Evolutionary conservation across 73 alveolate species (phyloP).

Genomic region (Uronychia binucleata): DNA sequence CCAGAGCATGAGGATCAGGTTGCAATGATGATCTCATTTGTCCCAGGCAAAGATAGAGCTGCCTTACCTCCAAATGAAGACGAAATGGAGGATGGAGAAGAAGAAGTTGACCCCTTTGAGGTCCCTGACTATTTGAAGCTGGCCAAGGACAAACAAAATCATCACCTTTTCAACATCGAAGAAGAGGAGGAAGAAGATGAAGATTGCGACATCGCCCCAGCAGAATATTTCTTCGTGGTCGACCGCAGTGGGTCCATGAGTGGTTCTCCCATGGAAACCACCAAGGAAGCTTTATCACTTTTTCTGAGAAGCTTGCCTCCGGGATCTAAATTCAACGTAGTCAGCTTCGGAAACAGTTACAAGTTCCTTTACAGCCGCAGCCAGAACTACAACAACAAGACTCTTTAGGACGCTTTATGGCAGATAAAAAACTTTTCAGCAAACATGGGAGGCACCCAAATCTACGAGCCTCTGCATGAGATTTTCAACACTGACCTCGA

Average conservation of each 20-base stretch:
- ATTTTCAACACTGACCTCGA: not conserved
- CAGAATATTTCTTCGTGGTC: conserved; percentile 27
- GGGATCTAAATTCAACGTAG: conserved; percentile 19
- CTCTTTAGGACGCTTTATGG: conserved; percentile 12
- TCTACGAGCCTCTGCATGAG: conserved; percentile 25
- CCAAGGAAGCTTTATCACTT: conserved; percentile 56
- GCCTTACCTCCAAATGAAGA: not conserved
- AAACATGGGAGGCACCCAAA: conserved; percentile 53
- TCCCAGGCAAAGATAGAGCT: conserved; percentile 7
- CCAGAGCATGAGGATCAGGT: conserved; percentile 3
- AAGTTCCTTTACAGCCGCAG: not conserved
- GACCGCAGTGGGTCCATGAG: conserved; percentile 62
- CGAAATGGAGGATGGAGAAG: not conserved
- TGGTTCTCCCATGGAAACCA: conserved; percentile 36
- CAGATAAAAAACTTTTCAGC: conserved; percentile 32
- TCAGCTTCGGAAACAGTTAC: conserved; percentile 15
- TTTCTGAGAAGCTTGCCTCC: conserved; percentile 53
- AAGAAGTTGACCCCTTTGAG: not conserved
- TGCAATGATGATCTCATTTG: conserved; percentile 18
- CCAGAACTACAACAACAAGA: conserved; percentile 13
- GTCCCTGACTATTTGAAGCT: not conserved
- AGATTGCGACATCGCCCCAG: not conserved
- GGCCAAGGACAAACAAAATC: not conserved
- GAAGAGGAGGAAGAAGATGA: not conserved
- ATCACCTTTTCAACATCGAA: too few relatives aligned